Percentiles rank a stretch among this genome's conserved stretches.
These are phyloP conservation scores for Mrakia gelida DNA, from an alignment of 768 basidiomycete species.

Conservation along the genomic window DNA sequence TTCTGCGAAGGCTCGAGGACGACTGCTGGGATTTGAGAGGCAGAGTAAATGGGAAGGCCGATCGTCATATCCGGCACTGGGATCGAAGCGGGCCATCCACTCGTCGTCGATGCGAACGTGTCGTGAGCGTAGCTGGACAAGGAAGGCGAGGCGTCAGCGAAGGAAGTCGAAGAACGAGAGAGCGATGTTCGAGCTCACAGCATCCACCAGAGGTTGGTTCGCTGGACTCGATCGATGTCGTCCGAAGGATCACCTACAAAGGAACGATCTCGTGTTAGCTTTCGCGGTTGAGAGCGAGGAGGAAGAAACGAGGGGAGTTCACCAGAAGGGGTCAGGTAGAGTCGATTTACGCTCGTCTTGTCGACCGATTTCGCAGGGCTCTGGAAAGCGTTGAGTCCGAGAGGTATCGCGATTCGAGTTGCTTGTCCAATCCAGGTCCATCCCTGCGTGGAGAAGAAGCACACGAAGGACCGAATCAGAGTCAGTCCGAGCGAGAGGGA, in stretches of 20 bases:
- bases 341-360: background rate
- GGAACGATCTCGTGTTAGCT: background rate
- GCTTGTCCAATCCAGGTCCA: conserved; percentile 25
- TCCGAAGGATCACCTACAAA: background rate
- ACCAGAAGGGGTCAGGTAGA: background rate
- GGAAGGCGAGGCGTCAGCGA: background rate
- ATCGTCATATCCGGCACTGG: conserved; percentile 1
- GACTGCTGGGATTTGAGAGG: background rate
- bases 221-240: conserved; percentile 12
- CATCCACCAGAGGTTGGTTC: conserved; percentile 18
- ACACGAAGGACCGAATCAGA: background rate
- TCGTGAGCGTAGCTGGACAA: conserved; percentile 4
- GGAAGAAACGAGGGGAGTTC: background rate
- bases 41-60: background rate
- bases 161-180: background rate
- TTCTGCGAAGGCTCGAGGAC: background rate
- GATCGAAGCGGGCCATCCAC: background rate
- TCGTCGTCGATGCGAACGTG: conserved; percentile 9
- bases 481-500: too few species aligned
- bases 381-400: conserved; percentile 14
- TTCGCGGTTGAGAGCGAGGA: background rate
- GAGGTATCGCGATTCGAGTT: conserved; percentile 8
- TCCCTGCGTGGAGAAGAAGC: background rate
- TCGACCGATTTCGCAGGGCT: background rate
- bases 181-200: background rate